Base-by-base conservation (phyloP, 148 eudicot species). In the Fagopyrum tataricum region DNA sequence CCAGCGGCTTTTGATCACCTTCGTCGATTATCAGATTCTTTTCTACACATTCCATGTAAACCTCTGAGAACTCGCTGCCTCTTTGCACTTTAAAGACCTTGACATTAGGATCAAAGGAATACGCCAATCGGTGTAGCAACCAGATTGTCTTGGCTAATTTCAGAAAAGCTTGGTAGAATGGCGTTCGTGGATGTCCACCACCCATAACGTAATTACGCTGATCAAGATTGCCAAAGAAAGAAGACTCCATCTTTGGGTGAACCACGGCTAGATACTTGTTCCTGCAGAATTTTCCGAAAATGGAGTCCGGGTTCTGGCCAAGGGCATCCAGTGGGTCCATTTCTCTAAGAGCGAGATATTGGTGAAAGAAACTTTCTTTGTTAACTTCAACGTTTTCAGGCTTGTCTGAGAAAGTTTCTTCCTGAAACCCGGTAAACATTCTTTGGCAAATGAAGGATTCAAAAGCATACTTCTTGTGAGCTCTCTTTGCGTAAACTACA, bases 151-250 rank as follows among this genome's bases (percentile, higher is more conserved):
- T 95, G 12, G 94, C 96, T 73, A 95, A 74, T 79, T 95, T 95
- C 74, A 95, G 79, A 71, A 95, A 91, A n/a, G 92, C 97, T 74
- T 84, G 96, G 81, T 95, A 95, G 78, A 95, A 90, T 14, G 96
- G 90, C 21, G 97, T 92, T 74, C 99, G 87, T 48, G 97, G 99
- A 80, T 95, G 99, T 26, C 99, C 99, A 12, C 99, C 96, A 4
- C 96, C 96, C 83, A 81, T 77, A 11, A 91, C 81, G 72, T 85
- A 87, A 82, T 91, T 90, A 68, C 94, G 78, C 67, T 95, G 99
- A 82, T 95, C 99, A 77, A 95, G 81, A 77, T 90, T 95, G 46
- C 96, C 94, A 31, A 95, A 95, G 75, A 95, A 95, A 1, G 99
- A 88, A 55, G 94, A 85, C 80, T 95, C 99, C 97, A 91, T 95